Evolutionary conservation across 106 monocot species (phyloP).

Genomic region (Agapanthus africanus): DNA sequence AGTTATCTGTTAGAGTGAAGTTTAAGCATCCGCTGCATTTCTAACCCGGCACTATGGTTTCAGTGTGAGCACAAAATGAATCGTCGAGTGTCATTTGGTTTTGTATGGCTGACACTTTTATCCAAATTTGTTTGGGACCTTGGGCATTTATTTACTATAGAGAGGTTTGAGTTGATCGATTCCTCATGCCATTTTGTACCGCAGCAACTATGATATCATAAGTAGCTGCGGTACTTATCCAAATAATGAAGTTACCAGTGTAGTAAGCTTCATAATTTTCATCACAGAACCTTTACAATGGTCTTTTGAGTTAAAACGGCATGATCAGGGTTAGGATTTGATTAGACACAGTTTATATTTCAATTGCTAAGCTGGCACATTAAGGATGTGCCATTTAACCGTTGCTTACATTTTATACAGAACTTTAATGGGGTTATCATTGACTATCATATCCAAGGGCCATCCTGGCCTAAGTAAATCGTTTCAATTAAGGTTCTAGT

Average conservation of each 20-base stretch:
- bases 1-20: neutral
- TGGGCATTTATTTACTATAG: neutral
- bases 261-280: neutral
- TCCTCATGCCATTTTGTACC: neutral
- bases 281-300: neutral
- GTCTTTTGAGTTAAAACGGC: neutral
- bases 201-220: neutral
- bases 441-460: conserved; percentile 3
- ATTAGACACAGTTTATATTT: neutral
- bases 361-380: neutral
- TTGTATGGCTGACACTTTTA: neutral
- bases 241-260: neutral
- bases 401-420: neutral
- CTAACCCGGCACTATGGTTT: neutral
- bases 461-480: too few relatives aligned
- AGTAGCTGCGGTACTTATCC: too few relatives aligned
- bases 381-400: neutral
- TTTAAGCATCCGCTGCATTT: neutral
- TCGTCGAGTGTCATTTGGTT: too few relatives aligned
- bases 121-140: neutral
- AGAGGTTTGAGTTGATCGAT: neutral
- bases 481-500: neutral
- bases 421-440: too few relatives aligned
- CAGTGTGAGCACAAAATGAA: neutral
- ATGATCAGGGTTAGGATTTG: neutral